Base-by-base conservation (phyloP, 2,329 filamentous ascomycete species). In the Arthrobotrys conoides region DNA sequence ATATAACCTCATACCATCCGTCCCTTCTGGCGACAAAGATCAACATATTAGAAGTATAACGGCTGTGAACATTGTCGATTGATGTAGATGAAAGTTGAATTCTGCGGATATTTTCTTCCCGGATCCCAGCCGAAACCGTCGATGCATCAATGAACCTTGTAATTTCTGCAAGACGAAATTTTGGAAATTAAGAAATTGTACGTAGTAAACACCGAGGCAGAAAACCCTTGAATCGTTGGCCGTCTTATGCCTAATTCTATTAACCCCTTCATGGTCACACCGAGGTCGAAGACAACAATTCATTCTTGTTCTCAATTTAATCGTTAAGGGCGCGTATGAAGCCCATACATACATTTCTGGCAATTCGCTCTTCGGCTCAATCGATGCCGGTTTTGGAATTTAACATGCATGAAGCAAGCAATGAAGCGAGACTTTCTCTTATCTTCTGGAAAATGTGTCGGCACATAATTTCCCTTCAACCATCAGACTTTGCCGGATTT, bases 71-170 rank as follows among this genome's bases (percentile, higher is more conserved):
- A 33, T 12, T 5, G 18, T 12, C 14, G 18, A 55, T 55, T 18
- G 30, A 18, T 27, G 30, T 5, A n/a, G 57, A n/a, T 24, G 33
- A 16, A 61, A 20, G 9, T 48, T 53, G 9, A 36, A 46, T 38
- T 24, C 70, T 41, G 61, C 61, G 61, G 70, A 51, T 67, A 67
- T 57, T 67, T 65, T 24, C n/a, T 67, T 53, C 49, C 61, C n/a
- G 24, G 61, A 73, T 66, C 70, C 70, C 18, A 41, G 70, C 41
- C 65, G 70, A 73, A 73, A 73, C 70, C 67, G 53, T 71, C 68
- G 68, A 71, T 71, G 48, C 57, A 71, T 53, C 36, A 49, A 16
- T 38, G 4, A 27, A 55, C 57, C 68, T n/a, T 33, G 67, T 57
- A 48, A 48, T 55, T 41, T 38, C 55, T 76, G 55, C 65, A 69